phyloP scores from a whole-genome alignment of 225 moss, liverwort and hornwort genomes.

The Polytrichum commune region DNA sequence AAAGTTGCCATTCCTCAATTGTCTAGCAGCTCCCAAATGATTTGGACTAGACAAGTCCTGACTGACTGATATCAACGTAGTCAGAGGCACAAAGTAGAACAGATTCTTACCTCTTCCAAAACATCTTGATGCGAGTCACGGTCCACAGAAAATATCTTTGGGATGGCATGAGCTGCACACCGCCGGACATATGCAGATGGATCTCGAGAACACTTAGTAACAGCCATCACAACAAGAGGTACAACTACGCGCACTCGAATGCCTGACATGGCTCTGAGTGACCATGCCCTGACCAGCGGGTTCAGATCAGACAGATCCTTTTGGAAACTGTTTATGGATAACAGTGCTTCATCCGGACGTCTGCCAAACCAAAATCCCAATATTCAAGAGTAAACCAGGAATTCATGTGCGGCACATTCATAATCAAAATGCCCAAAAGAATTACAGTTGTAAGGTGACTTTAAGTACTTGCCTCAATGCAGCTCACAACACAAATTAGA shows the following conservation, averaged over 20 bases:
- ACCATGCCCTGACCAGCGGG: slow-evolving; percentile 92
- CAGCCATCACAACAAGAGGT: slow-evolving; percentile 93
- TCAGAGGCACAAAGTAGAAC: slow-evolving; percentile 5
- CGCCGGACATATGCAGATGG: slow-evolving; percentile 93
- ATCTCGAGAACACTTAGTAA: slow-evolving; percentile 87
- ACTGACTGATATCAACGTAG: background rate
- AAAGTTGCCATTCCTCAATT: too few relatives aligned
- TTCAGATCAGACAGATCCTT: slow-evolving; percentile 96
- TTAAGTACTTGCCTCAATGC: too few relatives aligned
- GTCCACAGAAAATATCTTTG: slow-evolving; percentile 87
- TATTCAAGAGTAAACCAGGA: too few relatives aligned
- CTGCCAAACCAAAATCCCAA: slow-evolving; percentile 28
- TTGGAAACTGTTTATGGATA: slow-evolving; percentile 97
- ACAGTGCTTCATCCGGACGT: slow-evolving; percentile 96
- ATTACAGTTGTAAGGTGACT: too few relatives aligned
- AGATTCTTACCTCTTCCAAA: slow-evolving; percentile 71
- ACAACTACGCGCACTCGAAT: slow-evolving; percentile 96
- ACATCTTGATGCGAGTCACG: slow-evolving; percentile 73
- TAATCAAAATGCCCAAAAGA: too few relatives aligned
- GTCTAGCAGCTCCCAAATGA: background rate
- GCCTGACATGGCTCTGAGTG: slow-evolving; percentile 96
- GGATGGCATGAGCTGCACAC: slow-evolving; percentile 92
- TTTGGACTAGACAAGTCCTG: background rate
- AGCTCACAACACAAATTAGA: too few relatives aligned
- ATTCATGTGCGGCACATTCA: too few relatives aligned